phyloP scores from a whole-genome alignment of 1,139 yeast species.

The Candida anutae region DNA sequence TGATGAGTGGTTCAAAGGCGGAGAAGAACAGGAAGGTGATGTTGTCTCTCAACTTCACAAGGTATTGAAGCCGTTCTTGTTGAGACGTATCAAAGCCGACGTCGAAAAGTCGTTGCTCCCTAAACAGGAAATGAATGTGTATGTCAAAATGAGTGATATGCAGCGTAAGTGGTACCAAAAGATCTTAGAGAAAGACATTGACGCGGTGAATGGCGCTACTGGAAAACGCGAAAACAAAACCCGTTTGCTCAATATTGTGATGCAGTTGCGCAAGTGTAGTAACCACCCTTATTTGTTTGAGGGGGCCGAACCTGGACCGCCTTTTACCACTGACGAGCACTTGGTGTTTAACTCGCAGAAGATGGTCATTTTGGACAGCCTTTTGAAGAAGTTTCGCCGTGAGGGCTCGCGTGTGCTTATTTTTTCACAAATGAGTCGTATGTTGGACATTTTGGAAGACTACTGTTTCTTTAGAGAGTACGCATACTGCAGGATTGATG shows the following conservation, averaged over 20 bases:
- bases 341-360: conserved; percentile 66
- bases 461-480: conserved; percentile 63
- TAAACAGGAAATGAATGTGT: conserved; percentile 64
- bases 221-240: conserved; percentile 73
- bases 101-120: conserved; percentile 74
- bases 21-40: conserved; percentile 26
- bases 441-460: conserved; percentile 73
- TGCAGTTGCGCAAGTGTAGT: conserved; percentile 80
- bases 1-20: conserved; percentile 59
- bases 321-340: conserved; percentile 78
- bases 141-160: conserved; percentile 70
- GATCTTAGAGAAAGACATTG: conserved; percentile 69
- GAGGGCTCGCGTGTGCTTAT: conserved; percentile 73
- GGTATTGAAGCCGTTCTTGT: conserved; percentile 68
- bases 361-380: conserved; percentile 62
- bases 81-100: conserved; percentile 70
- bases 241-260: conserved; percentile 65
- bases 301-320: conserved; percentile 87
- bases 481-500: conserved; percentile 72
- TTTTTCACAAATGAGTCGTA: conserved; percentile 76
- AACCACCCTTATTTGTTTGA: conserved; percentile 79
- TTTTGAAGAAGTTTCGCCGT: conserved; percentile 51
- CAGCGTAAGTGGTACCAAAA: conserved; percentile 72
- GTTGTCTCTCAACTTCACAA: conserved; percentile 85
- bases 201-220: conserved; percentile 75